These are phyloP conservation scores for Phytophthora agathidicida DNA, from an alignment of 352 stramenopile genomes.

Conservation along the genomic window DNA sequence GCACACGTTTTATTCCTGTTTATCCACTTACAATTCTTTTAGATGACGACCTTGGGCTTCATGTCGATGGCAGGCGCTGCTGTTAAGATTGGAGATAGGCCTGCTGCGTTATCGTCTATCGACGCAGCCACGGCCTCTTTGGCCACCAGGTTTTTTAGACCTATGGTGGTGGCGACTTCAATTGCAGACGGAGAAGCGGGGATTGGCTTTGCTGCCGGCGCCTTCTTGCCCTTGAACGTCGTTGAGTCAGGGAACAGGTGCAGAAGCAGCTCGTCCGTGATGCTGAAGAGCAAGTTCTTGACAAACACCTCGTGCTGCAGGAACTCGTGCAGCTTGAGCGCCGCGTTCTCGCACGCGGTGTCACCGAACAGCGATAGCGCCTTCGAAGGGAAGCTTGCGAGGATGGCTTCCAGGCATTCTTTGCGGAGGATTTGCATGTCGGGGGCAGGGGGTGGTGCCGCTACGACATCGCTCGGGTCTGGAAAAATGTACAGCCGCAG, in stretches of 20 bases:
- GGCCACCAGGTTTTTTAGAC: no score
- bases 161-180: slow-evolving; percentile 29
- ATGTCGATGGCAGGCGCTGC: slow-evolving; percentile 1
- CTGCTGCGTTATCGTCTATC: slow-evolving; percentile 25
- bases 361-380: slow-evolving; percentile 83
- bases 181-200: slow-evolving; percentile 20
- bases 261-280: slow-evolving; percentile 76
- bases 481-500: slow-evolving; percentile 76
- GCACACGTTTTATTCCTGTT: slow-evolving; percentile 21
- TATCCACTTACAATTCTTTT: slow-evolving; percentile 25
- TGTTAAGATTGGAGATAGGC: slow-evolving; percentile 13
- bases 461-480: slow-evolving; percentile 18
- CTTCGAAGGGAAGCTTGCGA: slow-evolving; percentile 73
- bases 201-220: background rate
- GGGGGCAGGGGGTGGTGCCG: slow-evolving; percentile 17
- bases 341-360: slow-evolving; percentile 70
- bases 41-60: slow-evolving; percentile 27
- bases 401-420: slow-evolving; percentile 71
- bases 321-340: slow-evolving; percentile 88
- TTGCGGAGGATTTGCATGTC: slow-evolving; percentile 68
- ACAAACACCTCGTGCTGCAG: slow-evolving; percentile 89
- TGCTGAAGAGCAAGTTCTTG: slow-evolving; percentile 85
- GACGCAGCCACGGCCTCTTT: slow-evolving; percentile 25
- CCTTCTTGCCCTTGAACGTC: slow-evolving; percentile 52
- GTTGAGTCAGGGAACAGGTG: slow-evolving; percentile 77